phyloP scores from a whole-genome alignment of 495 filamentous ascomycete genomes.

The Penicillium turbatum region DNA sequence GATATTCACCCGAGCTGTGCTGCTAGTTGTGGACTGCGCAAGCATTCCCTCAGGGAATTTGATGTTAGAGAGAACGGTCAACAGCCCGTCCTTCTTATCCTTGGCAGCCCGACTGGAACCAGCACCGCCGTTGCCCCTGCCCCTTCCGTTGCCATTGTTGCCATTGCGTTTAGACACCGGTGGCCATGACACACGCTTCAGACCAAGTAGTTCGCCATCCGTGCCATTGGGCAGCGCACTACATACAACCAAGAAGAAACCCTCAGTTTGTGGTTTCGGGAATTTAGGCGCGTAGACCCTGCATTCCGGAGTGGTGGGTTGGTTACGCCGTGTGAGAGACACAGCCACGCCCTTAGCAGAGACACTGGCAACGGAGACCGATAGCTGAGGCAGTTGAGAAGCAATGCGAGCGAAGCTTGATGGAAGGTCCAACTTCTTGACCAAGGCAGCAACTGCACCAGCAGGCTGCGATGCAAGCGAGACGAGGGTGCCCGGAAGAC shows the following conservation, averaged over 20 bases:
- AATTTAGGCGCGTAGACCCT: constrained; percentile 81
- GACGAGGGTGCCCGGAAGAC: constrained; percentile 21
- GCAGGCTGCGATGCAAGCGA: constrained; percentile 28
- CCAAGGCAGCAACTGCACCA: constrained; percentile 22
- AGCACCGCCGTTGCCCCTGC: constrained; percentile 11
- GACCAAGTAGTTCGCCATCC: constrained; percentile 71
- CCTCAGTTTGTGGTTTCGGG: constrained; percentile 92
- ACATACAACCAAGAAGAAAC: constrained; percentile 76
- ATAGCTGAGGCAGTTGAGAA: constrained; percentile 61
- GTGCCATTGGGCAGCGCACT: constrained; percentile 46
- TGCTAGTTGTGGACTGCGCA: constrained; percentile 15
- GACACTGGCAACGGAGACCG: constrained; percentile 56
- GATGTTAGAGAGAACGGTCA: constrained; percentile 43
- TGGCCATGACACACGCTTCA: constrained; percentile 82
- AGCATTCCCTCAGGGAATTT: constrained; percentile 54
- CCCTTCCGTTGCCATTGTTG: constrained; percentile 7
- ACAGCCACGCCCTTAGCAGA: constrained; percentile 60
- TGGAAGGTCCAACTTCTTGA: constrained; percentile 29
- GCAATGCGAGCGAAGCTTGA: constrained; percentile 54
- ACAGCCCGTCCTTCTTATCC: constrained; percentile 10
- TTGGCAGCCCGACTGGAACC: constrained; percentile 17
- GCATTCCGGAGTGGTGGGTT: constrained; percentile 54
- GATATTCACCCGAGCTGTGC: constrained; percentile 55
- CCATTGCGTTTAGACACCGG: constrained; percentile 25
- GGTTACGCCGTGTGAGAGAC: constrained; percentile 62